These are phyloP conservation scores for Suillus spraguei DNA, from an alignment of 768 basidiomycete genomes.

Conservation along the genomic window DNA sequence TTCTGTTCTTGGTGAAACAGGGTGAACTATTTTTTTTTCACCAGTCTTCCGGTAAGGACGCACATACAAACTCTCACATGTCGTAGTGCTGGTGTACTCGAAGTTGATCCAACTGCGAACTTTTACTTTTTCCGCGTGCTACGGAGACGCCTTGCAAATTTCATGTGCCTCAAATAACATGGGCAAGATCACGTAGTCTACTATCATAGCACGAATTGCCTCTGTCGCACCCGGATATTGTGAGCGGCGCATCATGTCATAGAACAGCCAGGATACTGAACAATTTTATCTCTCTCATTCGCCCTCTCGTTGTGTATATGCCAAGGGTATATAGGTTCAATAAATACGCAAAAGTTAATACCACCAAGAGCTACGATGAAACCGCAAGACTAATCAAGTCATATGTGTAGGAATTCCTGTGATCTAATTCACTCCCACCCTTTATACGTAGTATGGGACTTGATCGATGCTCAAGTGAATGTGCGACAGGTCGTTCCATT, in stretches of 20 bases:
- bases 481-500: background rate
- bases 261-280: background rate
- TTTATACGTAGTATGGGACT: conserved; percentile 5
- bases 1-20: background rate
- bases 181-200: too few relatives aligned
- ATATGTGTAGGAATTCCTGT: background rate
- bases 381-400: background rate
- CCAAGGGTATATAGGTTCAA: background rate
- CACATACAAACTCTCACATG: background rate
- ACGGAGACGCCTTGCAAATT: too few relatives aligned
- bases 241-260: background rate
- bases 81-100: background rate
- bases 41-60: background rate
- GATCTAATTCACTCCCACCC: background rate
- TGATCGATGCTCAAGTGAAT: conserved; percentile 4
- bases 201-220: too few relatives aligned
- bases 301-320: too few relatives aligned
- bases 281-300: background rate
- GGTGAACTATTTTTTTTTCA: too few relatives aligned
- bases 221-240: background rate
- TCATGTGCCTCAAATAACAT: background rate
- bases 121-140: background rate
- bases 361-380: background rate
- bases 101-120: background rate
- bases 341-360: background rate